Percentiles rank a stretch among this genome's conserved stretches.
These are phyloP conservation scores for Alternaria gaisen DNA, from an alignment of 2,329 filamentous ascomycete genomes.

Conservation along the genomic window DNA sequence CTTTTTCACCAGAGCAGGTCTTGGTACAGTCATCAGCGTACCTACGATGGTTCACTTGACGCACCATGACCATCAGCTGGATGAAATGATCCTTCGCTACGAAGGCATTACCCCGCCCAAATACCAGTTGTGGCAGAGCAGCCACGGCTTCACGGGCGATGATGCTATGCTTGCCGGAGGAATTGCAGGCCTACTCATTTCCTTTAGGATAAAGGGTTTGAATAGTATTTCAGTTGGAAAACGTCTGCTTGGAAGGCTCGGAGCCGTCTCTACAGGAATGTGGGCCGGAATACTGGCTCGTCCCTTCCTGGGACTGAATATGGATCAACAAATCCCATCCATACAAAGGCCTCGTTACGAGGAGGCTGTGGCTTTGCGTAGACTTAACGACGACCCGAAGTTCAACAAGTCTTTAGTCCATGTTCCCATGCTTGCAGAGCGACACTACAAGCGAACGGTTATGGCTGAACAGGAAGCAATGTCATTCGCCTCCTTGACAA, in stretches of 20 bases:
- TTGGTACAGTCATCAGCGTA: background rate
- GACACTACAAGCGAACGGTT: background rate
- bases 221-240: background rate
- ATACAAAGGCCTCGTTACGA: background rate
- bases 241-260: background rate
- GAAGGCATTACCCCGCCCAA: background rate
- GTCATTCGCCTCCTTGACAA: background rate
- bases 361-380: background rate
- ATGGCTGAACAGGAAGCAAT: background rate
- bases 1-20: background rate
- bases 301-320: background rate
- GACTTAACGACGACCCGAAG: background rate
- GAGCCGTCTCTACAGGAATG: background rate
- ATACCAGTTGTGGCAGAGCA: background rate
- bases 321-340: background rate
- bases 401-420: background rate
- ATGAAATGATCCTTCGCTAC: conserved; percentile 1
- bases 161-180: background rate
- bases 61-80: background rate
- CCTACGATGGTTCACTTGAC: background rate
- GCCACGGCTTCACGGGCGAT: background rate
- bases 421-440: background rate
- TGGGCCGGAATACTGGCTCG: background rate
- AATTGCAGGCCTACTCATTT: background rate
- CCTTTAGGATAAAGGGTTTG: background rate